Evolutionary conservation across 805 yeast genomes (phyloP), one percentile per base, ranked within the genome.

Genomic region (Saccharomycopsis oosterbeekiorum): DNA sequence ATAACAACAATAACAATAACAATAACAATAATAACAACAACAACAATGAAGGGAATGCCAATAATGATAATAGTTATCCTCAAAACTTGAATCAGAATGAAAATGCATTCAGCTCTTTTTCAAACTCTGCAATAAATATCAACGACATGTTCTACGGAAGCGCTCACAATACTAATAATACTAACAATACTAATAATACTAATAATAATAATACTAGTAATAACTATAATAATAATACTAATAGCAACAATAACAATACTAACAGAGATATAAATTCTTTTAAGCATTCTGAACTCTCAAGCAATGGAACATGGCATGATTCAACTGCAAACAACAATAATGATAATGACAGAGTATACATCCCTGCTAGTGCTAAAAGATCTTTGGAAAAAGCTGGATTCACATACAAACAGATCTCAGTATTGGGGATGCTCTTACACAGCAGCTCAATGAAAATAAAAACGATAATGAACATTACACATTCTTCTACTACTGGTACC

Each of bases 341-440:
- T 19, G 50, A 56, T 14, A 55, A 53, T 37, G 55, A 58, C 34
- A 57, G 60, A 36, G 24, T 37, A 55, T 19, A 59, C 26, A 36
- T 88, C 4, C 94, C 94, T 1, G 83, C 83, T 5, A 89, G 90
- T 11, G 93, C 92, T 1, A 80, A 82, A 64, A 72, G 77, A 21
- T 80, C 90, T 1, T 70, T 88, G 55, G 78, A 79, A 6, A 80
- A 82, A 6, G 89, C 85, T 1, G 94, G 94, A 0, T 76, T 88
- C 51, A 76, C 83, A 1, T 82, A 79, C 61, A 83, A 83, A 42
- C 94, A 88, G 69, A 86, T 88, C 14, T 89, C 85, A 67, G 83
- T 89, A 1, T 74, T 88, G 40, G 84, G 89, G 3, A 19, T 51
- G n/a, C 19, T 56, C n/a, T 21, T 47, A 34, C 17, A 47, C 19